phyloP scores from a whole-genome alignment of 1,284 basidiomycete genomes.

The Microbotryomycetes sp. region DNA sequence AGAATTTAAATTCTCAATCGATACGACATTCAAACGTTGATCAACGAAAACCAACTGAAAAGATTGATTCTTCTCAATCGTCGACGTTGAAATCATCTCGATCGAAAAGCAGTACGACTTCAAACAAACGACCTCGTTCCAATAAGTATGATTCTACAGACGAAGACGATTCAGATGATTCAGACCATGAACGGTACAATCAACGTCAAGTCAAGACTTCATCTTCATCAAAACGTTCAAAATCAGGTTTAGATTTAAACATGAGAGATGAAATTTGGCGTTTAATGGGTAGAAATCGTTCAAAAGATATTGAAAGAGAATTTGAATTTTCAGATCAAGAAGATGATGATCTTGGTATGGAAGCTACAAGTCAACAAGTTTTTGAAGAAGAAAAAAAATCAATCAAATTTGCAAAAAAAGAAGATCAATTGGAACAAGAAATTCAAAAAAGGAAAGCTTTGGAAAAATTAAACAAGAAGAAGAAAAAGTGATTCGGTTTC shows the following conservation, averaged over 20 bases:
- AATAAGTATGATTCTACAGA: not conserved
- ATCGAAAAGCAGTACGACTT: not conserved
- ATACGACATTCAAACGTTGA: not conserved
- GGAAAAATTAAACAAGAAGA: not conserved
- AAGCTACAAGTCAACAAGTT: constrained; percentile 15
- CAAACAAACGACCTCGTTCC: not conserved
- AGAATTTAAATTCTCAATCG: not conserved
- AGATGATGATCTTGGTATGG: constrained; percentile 23
- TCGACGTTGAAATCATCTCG: not conserved
- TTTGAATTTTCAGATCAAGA: constrained; percentile 19
- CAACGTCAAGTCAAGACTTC: not conserved
- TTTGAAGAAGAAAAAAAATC: constrained; percentile 18
- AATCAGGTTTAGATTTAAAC: too few relatives aligned
- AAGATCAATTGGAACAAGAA: not conserved
- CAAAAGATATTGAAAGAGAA: constrained; percentile 5
- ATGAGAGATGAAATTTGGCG: constrained; percentile 24
- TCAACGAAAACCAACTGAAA: not conserved
- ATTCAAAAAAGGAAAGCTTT: not conserved
- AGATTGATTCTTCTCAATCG: not conserved
- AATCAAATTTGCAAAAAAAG: not conserved
- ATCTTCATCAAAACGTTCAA: constrained; percentile 4
- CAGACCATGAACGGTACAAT: not conserved
- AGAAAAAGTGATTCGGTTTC: too few relatives aligned
- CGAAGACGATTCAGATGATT: not conserved
- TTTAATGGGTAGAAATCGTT: constrained; percentile 19